Evolutionary conservation across 2,329 filamentous ascomycete genomes (phyloP).

Genomic region (Byssochlamys sp.): DNA sequence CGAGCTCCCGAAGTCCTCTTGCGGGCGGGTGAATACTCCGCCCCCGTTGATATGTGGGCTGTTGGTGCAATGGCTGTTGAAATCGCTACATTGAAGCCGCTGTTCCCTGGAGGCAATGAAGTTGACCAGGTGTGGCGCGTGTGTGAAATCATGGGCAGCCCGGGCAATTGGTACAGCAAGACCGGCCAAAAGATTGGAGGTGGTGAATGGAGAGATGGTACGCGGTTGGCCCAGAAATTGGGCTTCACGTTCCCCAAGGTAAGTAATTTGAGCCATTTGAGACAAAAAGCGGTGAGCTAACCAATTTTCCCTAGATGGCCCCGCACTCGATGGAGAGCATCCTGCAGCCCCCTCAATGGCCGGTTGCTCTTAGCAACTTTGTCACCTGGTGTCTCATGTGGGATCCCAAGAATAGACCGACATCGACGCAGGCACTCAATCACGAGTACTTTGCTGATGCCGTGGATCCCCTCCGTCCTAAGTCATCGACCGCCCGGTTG

Average conservation of each 20-base stretch:
- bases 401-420: conserved; percentile 87
- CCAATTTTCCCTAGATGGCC: conserved; percentile 60
- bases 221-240: conserved; percentile 82
- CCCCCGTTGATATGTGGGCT: conserved; percentile 96
- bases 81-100: conserved; percentile 86
- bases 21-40: conserved; percentile 90
- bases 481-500: conserved; percentile 74
- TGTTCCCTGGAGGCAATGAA: conserved; percentile 96
- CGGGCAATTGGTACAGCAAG: conserved; percentile 96
- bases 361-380: conserved; percentile 73
- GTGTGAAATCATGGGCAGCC: conserved; percentile 98
- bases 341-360: conserved; percentile 83
- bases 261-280: conserved; percentile 10
- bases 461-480: conserved; percentile 82
- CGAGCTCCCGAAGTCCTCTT: conserved; percentile 85
- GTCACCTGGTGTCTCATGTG: conserved; percentile 99
- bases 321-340: conserved; percentile 94
- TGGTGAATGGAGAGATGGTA: conserved; percentile 94
- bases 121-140: conserved; percentile 98
- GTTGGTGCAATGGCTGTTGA: conserved; percentile 98
- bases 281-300: conserved; percentile 5
- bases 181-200: conserved; percentile 76
- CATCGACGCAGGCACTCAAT: conserved; percentile 82
- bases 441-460: conserved; percentile 94
- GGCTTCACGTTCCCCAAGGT: conserved; percentile 93